Evolutionary conservation across 441 rosid genomes (phyloP).

Genomic region (Croton laevigatus): DNA sequence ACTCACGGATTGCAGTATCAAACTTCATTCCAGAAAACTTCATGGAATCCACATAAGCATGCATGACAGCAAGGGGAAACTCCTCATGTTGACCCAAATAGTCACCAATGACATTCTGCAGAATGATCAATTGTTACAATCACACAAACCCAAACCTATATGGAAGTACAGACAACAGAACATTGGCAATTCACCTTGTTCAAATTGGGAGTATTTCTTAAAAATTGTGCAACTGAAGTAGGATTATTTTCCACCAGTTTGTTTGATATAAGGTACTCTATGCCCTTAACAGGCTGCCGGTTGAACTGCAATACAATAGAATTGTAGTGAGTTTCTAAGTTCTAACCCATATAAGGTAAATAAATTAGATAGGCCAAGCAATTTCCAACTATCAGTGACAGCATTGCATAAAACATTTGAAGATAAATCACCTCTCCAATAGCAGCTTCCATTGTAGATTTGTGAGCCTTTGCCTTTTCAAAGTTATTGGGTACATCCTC

Average conservation of each 20-base stretch:
- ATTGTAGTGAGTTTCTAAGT: slow-evolving; percentile 17
- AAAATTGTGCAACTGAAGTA: slow-evolving; percentile 82
- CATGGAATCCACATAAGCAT: slow-evolving; percentile 93
- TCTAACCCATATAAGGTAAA: slow-evolving; percentile 5
- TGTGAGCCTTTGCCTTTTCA: slow-evolving; percentile 99
- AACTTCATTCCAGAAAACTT: slow-evolving; percentile 91
- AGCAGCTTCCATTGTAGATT: slow-evolving; percentile 95
- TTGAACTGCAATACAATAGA: slow-evolving; percentile 75
- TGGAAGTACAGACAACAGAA: slow-evolving; percentile 19
- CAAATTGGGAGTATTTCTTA: slow-evolving; percentile 69
- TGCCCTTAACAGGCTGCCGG: slow-evolving; percentile 78
- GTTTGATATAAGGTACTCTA: slow-evolving; percentile 72
- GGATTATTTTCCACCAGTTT: slow-evolving; percentile 86
- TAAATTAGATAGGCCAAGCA: not conserved
- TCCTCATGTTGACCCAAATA: slow-evolving; percentile 98
- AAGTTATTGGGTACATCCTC: slow-evolving; percentile 80
- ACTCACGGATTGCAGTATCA: slow-evolving; percentile 86
- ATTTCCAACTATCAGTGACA: not conserved
- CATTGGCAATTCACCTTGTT: slow-evolving; percentile 63
- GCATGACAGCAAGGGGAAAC: slow-evolving; percentile 99
- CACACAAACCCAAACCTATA: slow-evolving; percentile 27
- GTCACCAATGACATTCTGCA: slow-evolving; percentile 97
- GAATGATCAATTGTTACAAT: slow-evolving; percentile 43
- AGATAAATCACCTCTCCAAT: slow-evolving; percentile 66
- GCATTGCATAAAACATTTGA: not conserved